Base-by-base conservation (phyloP, 2,329 filamentous ascomycete genomes). In the Neonectria hederae region DNA sequence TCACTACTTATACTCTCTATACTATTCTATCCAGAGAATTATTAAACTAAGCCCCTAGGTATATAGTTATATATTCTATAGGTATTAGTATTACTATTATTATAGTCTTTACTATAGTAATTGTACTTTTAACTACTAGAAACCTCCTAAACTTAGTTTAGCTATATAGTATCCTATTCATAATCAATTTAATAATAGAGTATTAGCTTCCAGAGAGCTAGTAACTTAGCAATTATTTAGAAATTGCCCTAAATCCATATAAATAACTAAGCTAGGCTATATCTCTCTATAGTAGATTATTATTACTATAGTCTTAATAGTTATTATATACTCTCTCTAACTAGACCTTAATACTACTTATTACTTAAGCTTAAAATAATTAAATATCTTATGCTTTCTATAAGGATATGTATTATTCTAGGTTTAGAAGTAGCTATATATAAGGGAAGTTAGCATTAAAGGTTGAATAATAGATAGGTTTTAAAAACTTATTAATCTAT, bases 171-270 rank as follows among this genome's bases (percentile, higher is more conserved):
- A 45, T 55, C 26, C 35, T 45, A 30, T 55, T 55, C 38, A 55
- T 55, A 30, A 55, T 55, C 40, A 55, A 55, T 55, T 55, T 38
- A 38, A 55, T 43, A 55, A 38, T 55, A 45, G 53, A 21, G 13
- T 55, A 43, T 55, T 38, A 24, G 14, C 38, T 24, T 45, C 24
- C 38, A 45, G 35, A 55, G 40, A 55, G 53, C 35, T 38, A 24
- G 9, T 14, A 55, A 45, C 53, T 38, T 4, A 45, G 10, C 11
- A 6, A 43, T 45, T 21, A 43, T 55, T 55, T 24, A 32, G 53
- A 55, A 30, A 55, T 55, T 55, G 53, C 53, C 26, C 53, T 45
- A 22, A 21, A 17, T 43, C n/a, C 14, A 55, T 13, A 45, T 55
- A 2, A 17, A 45, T 38, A 55, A 55, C 53, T 38, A 24, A 55